A percentile compares a stretch with the other conserved stretches of the same genome.
These are phyloP conservation scores for Zalerion maritima DNA, from an alignment of 495 filamentous ascomycete species.

Conservation along the genomic window DNA sequence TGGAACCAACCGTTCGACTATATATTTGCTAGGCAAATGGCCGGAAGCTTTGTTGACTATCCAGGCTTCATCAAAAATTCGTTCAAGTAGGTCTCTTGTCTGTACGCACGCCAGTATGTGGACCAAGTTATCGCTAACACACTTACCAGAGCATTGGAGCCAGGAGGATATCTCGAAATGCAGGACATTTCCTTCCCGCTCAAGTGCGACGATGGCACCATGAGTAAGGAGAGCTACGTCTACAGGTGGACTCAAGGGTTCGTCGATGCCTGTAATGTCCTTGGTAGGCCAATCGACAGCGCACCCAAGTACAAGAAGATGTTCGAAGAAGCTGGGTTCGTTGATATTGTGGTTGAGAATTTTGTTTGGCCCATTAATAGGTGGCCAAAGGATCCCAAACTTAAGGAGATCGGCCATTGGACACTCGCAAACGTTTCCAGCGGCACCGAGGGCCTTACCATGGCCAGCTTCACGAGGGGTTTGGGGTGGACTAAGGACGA, in stretches of 20 bases:
- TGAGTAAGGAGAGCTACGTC: conserved; percentile 14
- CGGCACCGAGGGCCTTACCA: conserved; percentile 27
- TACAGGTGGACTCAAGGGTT: conserved; percentile 14
- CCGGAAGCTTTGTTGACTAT: conserved; percentile 30
- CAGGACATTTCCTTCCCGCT: conserved; percentile 16
- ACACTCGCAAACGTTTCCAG: conserved; percentile 32
- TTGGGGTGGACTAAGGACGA: conserved; percentile 30
- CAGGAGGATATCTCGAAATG: conserved; percentile 13
- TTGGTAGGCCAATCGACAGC: conserved; percentile 9
- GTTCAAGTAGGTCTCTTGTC: conserved; percentile 9
- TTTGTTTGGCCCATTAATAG: conserved; percentile 28
- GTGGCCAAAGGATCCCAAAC: conserved; percentile 38
- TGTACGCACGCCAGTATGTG: not conserved
- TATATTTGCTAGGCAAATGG: conserved; percentile 28
- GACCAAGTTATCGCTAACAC: not conserved
- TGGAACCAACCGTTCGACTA: conserved; percentile 31
- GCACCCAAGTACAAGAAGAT: conserved; percentile 19
- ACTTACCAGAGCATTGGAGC: conserved; percentile 8
- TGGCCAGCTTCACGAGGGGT: conserved; percentile 32
- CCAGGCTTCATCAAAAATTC: conserved; percentile 14
- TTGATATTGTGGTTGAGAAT: conserved; percentile 28
- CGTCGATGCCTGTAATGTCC: conserved; percentile 13
- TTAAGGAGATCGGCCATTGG: conserved; percentile 35
- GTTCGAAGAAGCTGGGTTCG: conserved; percentile 37
- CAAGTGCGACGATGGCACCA: conserved; percentile 37